phyloP scores from a whole-genome alignment of 805 yeast genomes.

The Candida khao-thaluensis region DNA sequence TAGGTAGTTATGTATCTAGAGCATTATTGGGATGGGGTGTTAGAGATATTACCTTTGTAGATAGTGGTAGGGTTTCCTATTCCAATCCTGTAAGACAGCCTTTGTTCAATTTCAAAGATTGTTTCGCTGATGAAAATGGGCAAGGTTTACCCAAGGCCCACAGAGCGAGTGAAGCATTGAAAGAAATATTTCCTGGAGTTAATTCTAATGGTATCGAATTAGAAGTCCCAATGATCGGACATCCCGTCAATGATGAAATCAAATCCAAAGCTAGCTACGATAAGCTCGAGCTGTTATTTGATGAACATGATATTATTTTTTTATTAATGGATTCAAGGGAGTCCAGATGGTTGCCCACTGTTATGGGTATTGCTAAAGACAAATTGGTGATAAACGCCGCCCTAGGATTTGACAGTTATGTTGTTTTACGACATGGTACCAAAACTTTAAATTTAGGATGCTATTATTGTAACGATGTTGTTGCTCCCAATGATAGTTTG shows the following conservation, averaged over 20 bases:
- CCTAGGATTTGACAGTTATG: conserved; percentile 87
- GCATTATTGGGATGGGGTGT: conserved; percentile 95
- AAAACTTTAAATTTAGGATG: conserved; percentile 61
- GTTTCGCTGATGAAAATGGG: conserved; percentile 61
- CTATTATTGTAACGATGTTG: conserved; percentile 93
- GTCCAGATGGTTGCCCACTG: conserved; percentile 96
- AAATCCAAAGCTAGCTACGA: conserved; percentile 52
- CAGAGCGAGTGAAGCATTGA: conserved; percentile 72
- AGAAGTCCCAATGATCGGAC: conserved; percentile 97
- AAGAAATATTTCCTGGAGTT: conserved; percentile 76
- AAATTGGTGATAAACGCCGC: conserved; percentile 91
- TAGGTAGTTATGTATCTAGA: conserved; percentile 89
- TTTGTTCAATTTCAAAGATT: conserved; percentile 76
- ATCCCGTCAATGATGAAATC: conserved; percentile 62
- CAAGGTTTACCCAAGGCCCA: conserved; percentile 71
- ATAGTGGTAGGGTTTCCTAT: conserved; percentile 82
- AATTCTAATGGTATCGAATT: conserved; percentile 58
- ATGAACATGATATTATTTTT: conserved; percentile 72
- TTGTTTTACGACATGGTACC: conserved; percentile 92
- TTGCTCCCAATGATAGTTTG: conserved; percentile 89
- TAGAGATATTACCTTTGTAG: conserved; percentile 79
- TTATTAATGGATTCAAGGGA: conserved; percentile 93
- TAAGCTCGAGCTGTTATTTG: conserved; percentile 50
- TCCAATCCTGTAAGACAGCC: conserved; percentile 97
- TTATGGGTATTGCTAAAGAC: conserved; percentile 61